Percentiles rank a stretch among this genome's conserved stretches.
These are phyloP conservation scores for Tylopilus felleus DNA, from an alignment of 768 basidiomycete genomes.

Conservation along the genomic window DNA sequence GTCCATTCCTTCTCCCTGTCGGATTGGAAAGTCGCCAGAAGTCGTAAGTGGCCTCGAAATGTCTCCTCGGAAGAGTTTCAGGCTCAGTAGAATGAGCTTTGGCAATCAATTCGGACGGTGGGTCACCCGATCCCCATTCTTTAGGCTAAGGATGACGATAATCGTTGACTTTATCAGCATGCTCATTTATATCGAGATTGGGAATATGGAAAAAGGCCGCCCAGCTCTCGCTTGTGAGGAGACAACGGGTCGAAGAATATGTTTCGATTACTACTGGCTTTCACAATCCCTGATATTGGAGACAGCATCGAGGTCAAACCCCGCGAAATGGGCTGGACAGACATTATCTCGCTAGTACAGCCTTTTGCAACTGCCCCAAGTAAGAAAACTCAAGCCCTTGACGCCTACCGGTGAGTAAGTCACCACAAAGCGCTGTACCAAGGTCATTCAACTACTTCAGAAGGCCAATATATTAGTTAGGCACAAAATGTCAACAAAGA, in stretches of 20 bases:
- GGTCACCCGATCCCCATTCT: background rate
- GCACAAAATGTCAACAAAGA: background rate
- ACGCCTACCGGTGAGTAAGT: slow-evolving; percentile 8
- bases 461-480: background rate
- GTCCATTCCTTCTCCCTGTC: background rate
- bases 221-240: slow-evolving; percentile 1
- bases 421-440: no score
- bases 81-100: background rate
- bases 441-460: background rate
- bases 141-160: background rate
- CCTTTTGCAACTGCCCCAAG: slow-evolving; percentile 7
- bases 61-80: background rate
- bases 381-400: background rate
- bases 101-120: background rate
- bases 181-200: background rate
- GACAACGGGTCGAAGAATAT: slow-evolving; percentile 2
- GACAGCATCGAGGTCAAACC: slow-evolving; percentile 4
- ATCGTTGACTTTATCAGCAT: slow-evolving; percentile 1
- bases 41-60: background rate
- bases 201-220: slow-evolving; percentile 1
- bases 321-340: background rate
- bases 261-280: background rate
- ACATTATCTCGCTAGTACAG: no score
- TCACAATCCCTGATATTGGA: background rate
- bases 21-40: background rate